A percentile compares a stretch with the other conserved stretches of the same genome.
Evolutionary conservation across 768 basidiomycete species (phyloP).

Genomic region (Naganishia vishniacii): DNA sequence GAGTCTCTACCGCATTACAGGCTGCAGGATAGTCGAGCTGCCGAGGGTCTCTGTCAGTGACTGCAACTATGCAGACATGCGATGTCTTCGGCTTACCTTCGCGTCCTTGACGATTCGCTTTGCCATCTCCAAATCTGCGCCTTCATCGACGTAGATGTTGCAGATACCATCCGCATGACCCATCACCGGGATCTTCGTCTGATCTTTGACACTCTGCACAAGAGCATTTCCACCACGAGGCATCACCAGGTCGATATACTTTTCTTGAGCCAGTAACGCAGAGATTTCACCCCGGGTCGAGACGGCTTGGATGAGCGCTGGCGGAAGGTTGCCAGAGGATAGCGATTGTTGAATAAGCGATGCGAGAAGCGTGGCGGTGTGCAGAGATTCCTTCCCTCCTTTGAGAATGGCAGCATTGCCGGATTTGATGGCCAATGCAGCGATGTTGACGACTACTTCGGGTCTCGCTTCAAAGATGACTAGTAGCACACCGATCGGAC

Average conservation of each 20-base stretch:
- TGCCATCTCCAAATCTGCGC: conserved; percentile 72
- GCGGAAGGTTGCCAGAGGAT: conserved; percentile 64
- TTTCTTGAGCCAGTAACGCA: conserved; percentile 74
- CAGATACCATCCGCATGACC: conserved; percentile 97
- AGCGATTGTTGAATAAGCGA: conserved; percentile 74
- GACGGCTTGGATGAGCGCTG: conserved; percentile 80
- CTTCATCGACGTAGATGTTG: conserved; percentile 78
- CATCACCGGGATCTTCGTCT: conserved; percentile 93
- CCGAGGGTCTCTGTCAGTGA: neutral
- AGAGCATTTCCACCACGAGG: conserved; percentile 89
- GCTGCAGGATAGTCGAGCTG: conserved; percentile 93
- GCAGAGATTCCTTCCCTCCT: conserved; percentile 89
- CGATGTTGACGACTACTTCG: conserved; percentile 96
- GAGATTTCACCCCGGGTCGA: conserved; percentile 88
- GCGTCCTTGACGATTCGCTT: conserved; percentile 77
- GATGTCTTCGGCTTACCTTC: conserved; percentile 61
- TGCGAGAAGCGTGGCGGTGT: conserved; percentile 70
- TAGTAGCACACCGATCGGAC: conserved; percentile 90
- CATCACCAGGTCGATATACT: conserved; percentile 93
- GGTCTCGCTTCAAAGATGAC: conserved; percentile 97
- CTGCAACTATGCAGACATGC: neutral
- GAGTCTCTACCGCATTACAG: conserved; percentile 85
- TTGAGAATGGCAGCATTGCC: conserved; percentile 96
- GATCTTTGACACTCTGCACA: conserved; percentile 79
- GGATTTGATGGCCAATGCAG: conserved; percentile 90